Evolutionary conservation across 1,284 basidiomycete species (phyloP).

Genomic region (Cutaneotrichosporon cavernicola): DNA sequence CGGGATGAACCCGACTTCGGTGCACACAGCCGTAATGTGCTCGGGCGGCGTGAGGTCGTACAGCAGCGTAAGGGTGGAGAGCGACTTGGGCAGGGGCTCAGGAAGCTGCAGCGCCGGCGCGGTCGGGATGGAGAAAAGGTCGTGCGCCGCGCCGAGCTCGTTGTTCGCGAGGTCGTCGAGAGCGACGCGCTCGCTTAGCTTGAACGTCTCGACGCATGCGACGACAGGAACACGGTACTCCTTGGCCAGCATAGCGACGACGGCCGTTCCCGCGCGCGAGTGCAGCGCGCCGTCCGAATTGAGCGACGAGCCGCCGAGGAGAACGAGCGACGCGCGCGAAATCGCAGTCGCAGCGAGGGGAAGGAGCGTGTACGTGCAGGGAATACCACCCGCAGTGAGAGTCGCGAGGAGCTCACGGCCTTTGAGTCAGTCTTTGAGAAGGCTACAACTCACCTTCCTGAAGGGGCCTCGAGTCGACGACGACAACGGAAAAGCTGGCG

Average conservation of each 20-base stretch:
- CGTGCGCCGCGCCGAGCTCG: conserved; percentile 69
- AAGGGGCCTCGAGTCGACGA: conserved; percentile 92
- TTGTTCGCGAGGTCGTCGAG: conserved; percentile 95
- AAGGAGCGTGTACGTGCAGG: conserved; percentile 87
- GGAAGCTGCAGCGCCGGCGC: conserved; percentile 23
- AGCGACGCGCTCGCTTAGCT: conserved; percentile 90
- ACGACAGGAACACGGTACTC: conserved; percentile 86
- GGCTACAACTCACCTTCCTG: conserved; percentile 67
- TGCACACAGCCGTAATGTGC: conserved; percentile 91
- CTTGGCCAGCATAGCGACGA: conserved; percentile 94
- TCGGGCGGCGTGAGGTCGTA: conserved; percentile 89
- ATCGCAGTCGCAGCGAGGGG: conserved; percentile 84
- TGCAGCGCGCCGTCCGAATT: conserved; percentile 94
- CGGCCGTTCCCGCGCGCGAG: conserved; percentile 89
- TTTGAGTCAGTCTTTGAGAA: conserved; percentile 52
- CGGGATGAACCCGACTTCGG: conserved; percentile 82
- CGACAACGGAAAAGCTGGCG: conserved; percentile 80
- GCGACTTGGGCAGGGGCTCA: conserved; percentile 29
- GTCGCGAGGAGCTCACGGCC: conserved; percentile 76
- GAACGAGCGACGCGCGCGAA: conserved; percentile 72
- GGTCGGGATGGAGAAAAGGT: conserved; percentile 30
- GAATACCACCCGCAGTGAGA: conserved; percentile 70
- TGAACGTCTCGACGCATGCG: conserved; percentile 98
- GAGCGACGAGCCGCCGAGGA: conserved; percentile 90
- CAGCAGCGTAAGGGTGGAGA: conserved; percentile 76